Evolutionary conservation across 805 yeast species (phyloP), one percentile per base, ranked within the genome.

Genomic region (Yarrowia phangngaensis): DNA sequence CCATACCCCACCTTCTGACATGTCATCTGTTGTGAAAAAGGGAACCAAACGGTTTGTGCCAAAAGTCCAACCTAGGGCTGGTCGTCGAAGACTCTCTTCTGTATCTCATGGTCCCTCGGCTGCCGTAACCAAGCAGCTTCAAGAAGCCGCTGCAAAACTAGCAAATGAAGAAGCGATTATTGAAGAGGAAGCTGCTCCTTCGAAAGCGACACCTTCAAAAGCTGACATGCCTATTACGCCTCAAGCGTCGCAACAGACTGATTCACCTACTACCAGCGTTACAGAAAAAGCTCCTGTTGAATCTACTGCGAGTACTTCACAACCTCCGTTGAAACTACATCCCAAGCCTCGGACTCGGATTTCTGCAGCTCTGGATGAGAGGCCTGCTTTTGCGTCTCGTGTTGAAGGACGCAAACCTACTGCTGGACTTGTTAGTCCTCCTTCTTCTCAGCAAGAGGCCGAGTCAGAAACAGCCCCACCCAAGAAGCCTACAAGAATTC

Each of bases 21-120:
- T 41, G 48, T 41, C 48, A 8, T 41, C 48, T 29, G 48, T 41
- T 17, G 35, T 41, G 9, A 41, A 41, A 17, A 41, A 41, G 15
- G 48, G 48, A 26, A 23, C 29, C 35, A 20, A 20, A 9, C 34
- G 35, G 29, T 45, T 45, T 32, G 50, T 23, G 14, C 50, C 50
- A 14, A 45, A 45, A 20, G 50, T 33, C 9, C 30, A 45, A 14
- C 50, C 50, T 14, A 24, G 50, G 6, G 8, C 16, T 6, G 48
- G 48, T 6, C 27, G 48, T 4, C 35, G 48, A 4, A 14, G 48
- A 15, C 29, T 41, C 14, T 29, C 35, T 8, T 41, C 48, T n/a
- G 34, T 30, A 22, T 7, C 34, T 14, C 35, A 29, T 15, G 30
- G 30, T 7, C 48, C 48, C 35, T 14, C 36, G 4, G 29, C 48